phyloP scores from a whole-genome alignment of 495 filamentous ascomycete genomes.

The Aspergillus funiculosus region DNA sequence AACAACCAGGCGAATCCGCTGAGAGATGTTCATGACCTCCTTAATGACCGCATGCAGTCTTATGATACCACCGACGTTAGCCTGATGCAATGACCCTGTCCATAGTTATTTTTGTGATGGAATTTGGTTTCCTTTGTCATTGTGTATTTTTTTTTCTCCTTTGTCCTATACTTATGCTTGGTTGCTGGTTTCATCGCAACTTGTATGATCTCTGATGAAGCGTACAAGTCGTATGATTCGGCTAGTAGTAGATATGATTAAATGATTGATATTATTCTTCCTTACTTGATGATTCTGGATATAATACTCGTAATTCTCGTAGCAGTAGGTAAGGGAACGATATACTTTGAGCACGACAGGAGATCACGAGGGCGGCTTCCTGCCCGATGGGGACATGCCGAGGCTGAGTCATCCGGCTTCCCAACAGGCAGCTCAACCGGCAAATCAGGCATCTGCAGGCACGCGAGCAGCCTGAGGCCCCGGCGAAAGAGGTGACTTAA shows the following conservation, averaged over 20 bases:
- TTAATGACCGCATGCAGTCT: background rate
- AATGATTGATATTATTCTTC: constrained; percentile 1
- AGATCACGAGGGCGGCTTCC: background rate
- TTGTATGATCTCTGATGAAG: background rate
- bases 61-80: constrained; percentile 25
- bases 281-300: background rate
- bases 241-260: constrained; percentile 10
- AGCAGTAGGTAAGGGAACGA: too few relatives aligned
- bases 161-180: constrained; percentile 15
- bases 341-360: too few relatives aligned
- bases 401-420: constrained; percentile 4
- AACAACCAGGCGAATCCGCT: background rate
- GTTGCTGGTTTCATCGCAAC: background rate
- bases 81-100: constrained; percentile 1
- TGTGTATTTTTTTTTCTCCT: constrained; percentile 21
- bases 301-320: background rate
- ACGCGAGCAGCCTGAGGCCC: constrained; percentile 17
- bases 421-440: constrained; percentile 12
- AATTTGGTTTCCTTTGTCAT: constrained; percentile 9
- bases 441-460: constrained; percentile 18
- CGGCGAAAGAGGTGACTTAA: too few relatives aligned
- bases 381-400: constrained; percentile 2
- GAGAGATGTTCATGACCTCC: constrained; percentile 2
- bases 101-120: constrained; percentile 13
- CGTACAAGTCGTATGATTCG: constrained; percentile 1